Conservation (phyloP, 1,284 basidiomycete genomes). For the Xerocomus minutiporus region DNA sequence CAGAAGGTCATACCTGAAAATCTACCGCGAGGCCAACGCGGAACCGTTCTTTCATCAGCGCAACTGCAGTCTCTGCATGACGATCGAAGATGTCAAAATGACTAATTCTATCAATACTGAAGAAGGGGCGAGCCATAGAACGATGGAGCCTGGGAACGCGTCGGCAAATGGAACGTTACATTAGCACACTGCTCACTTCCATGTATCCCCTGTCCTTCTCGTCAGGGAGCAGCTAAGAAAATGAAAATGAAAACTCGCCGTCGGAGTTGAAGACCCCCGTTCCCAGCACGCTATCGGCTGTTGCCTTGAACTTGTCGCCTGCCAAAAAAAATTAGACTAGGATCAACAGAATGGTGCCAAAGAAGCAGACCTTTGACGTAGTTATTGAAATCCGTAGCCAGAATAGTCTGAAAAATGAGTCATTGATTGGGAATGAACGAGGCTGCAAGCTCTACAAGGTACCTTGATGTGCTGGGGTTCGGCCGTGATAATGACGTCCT, state of each 20-base stretch:
- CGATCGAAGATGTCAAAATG: constrained; percentile 47
- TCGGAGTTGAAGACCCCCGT: constrained; percentile 48
- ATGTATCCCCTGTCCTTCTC: constrained; percentile 33
- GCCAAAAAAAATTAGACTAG: constrained; percentile 3
- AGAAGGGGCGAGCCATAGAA: constrained; percentile 44
- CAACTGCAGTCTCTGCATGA: constrained; percentile 36
- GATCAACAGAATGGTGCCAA: background rate
- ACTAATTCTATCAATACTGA: constrained; percentile 41
- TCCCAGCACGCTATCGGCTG: constrained; percentile 36
- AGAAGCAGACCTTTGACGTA: constrained; percentile 38
- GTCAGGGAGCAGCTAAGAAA: background rate
- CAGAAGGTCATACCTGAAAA: constrained; percentile 35
- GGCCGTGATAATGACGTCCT: constrained; percentile 30
- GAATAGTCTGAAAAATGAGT: constrained; percentile 27
- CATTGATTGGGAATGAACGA: background rate
- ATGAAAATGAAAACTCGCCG: constrained; percentile 23
- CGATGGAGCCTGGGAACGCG: constrained; percentile 38
- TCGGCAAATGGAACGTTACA: background rate
- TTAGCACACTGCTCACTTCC: constrained; percentile 33
- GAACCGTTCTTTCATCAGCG: constrained; percentile 34
- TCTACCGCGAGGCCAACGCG: constrained; percentile 37
- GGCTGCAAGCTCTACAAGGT: background rate
- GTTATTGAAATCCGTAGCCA: constrained; percentile 41
- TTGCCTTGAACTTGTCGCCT: constrained; percentile 31
- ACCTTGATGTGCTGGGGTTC: constrained; percentile 33